Base-by-base conservation (phyloP, 2,329 filamentous ascomycete species). In the Dryadomyces quercivorus region DNA sequence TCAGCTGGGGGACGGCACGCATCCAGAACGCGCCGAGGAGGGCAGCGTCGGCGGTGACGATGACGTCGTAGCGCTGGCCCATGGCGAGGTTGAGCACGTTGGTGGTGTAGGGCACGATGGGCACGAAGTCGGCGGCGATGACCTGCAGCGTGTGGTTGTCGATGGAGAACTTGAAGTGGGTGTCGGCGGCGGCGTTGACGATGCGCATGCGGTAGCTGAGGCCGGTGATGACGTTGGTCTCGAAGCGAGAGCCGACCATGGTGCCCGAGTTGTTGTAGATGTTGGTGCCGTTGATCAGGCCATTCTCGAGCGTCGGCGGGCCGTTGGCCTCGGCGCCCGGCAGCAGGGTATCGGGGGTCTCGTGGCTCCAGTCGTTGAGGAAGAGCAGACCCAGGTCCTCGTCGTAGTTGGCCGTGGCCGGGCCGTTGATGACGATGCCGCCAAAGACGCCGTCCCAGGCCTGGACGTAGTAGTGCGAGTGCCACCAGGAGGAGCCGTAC, bases 261-360 rank as follows among this genome's bases (percentile, higher is more conserved):
- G 63, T 61, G 0, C 55, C 67, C 0, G 72, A 69, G 65, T 77
- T 79, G 63, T 79, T 66, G 58, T 77, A 80, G 62, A 74, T 76
- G 64, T 76, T 80, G 54, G 78, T 82, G 45, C 83, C 83, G 61
- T 82, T 80, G 66, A 84, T 82, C 42, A 83, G 66, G 58, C 62
- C 65, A 15, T 64, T 62, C 1, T 54, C 50, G 16, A 57, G 54
- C 3, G 26, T 54, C 20, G 56, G 56, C 13, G 56, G 56, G n/a
- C 53, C 56, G 2, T 12, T 16, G 2, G 15, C 7, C 16, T 49
- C 43, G 15, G 54, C 56, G 9, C 5, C 1, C 12, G 81, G 65
- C 5, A 80, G 66, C 1, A 70, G 63, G 44, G 66, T 72, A 61
- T 81, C 81, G 9, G 70, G 65, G 7, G 64, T 63, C 60, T 82